Base-by-base conservation (phyloP, 2,329 filamentous ascomycete species). In the Phialophora chinensis region DNA sequence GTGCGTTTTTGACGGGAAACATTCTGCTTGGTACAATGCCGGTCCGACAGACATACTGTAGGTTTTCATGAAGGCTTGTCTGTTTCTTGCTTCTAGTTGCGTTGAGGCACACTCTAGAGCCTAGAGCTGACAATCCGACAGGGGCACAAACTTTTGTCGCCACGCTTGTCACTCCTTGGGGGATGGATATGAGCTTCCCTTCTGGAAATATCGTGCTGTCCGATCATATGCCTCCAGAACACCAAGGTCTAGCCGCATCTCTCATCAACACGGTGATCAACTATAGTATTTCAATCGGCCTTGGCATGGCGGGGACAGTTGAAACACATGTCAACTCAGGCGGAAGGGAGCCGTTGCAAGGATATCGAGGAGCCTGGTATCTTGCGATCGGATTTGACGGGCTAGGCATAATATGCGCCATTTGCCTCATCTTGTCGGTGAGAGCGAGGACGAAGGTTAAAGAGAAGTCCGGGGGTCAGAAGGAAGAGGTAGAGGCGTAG, bases 91-190 rank as follows among this genome's bases (percentile, higher is more conserved):
- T 44, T 44, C 17, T 7, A n/a, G 38, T 44, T n/a, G 14, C 38
- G 17, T 42, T 4, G 38, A 44, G 38, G 17, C 38, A 44, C 38
- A 20, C n/a, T 2, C 38, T 7, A 6, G 17, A 7, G 17, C 38
- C 17, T 7, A 44, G 38, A 44, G 38, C 17, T 44, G 38, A 44
- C 38, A n/a, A n/a, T 5, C 17, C 8, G 38, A 44, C 14, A 44
- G 38, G 88, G 88, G 78, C 78, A 17, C 86, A 88, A 67, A 80
- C 83, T 0, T 90, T 90, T 47, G 79, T 87, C 14, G 80, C 81
- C 3, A 80, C 85, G 6, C 33, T 88, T 2, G 72, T 89, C 58
- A 85, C 85, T 76, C 59, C 47, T 47, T 65, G 75, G 74, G 79
- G 78, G 1, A 80, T 80, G 76, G 80, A 81, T 58, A 79, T 81